phyloP scores from a whole-genome alignment of 768 basidiomycete species.

The Podaxis rugospora region DNA sequence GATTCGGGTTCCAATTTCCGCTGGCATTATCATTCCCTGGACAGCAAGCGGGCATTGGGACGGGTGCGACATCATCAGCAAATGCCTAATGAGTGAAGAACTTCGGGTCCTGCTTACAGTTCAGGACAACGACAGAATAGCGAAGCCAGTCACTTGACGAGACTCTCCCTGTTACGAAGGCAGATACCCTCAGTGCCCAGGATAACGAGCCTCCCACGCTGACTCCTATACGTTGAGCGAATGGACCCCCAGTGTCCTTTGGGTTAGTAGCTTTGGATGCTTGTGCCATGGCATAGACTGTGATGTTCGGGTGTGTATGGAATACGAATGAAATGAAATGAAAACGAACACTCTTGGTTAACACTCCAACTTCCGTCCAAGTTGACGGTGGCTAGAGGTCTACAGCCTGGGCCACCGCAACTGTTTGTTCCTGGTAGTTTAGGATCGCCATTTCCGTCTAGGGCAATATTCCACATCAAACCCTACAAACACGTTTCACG shows the following conservation, averaged over 20 bases:
- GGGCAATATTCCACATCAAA: constrained; percentile 75
- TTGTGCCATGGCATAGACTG: constrained; percentile 72
- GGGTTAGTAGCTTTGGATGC: constrained; percentile 72
- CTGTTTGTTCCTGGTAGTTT: constrained; percentile 60
- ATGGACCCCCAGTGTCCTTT: constrained; percentile 63
- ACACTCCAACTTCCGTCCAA: constrained; percentile 55
- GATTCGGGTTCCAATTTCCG: constrained; percentile 52
- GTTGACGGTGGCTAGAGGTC: constrained; percentile 64
- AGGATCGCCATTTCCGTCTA: constrained; percentile 60
- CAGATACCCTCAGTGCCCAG: constrained; percentile 61
- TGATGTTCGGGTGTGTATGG: constrained; percentile 15
- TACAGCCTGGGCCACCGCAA: constrained; percentile 59
- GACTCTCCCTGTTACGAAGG: constrained; percentile 57
- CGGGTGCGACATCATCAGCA: neutral
- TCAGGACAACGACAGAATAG: constrained; percentile 71
- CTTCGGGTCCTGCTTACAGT: constrained; percentile 38
- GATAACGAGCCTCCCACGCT: constrained; percentile 50
- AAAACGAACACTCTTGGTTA: constrained; percentile 66
- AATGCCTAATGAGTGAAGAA: neutral
- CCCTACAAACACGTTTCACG: constrained; percentile 28
- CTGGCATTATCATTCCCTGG: constrained; percentile 43
- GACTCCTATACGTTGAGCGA: constrained; percentile 63
- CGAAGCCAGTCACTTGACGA: constrained; percentile 52
- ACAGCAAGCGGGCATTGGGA: neutral
- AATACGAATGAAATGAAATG: neutral